Evolutionary conservation across 192 early-diverging fungal genomes (phyloP).

Genomic region (Gamsiella multidivaricata): DNA sequence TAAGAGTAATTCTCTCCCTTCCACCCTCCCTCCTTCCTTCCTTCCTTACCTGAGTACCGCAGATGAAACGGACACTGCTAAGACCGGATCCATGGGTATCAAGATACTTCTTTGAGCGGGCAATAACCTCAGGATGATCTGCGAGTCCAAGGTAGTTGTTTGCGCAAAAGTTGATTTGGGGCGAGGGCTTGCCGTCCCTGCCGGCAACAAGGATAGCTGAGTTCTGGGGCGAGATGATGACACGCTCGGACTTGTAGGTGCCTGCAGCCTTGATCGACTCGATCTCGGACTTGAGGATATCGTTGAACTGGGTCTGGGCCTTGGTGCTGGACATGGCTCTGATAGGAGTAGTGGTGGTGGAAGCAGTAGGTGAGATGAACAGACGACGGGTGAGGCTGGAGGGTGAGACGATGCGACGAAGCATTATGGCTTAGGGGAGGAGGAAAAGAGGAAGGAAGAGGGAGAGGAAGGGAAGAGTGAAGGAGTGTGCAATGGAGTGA

Average conservation of each 20-base stretch:
- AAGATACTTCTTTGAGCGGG: constrained; percentile 62
- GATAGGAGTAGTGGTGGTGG: background rate
- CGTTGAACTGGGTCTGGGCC: constrained; percentile 35
- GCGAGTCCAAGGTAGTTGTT: constrained; percentile 79
- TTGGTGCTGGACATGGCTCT: constrained; percentile 43
- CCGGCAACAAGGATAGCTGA: constrained; percentile 62
- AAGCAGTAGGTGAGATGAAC: constrained; percentile 9
- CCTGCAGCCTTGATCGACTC: constrained; percentile 67
- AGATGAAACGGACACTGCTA: constrained; percentile 78
- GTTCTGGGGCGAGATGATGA: constrained; percentile 69
- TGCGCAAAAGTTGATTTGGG: constrained; percentile 73
- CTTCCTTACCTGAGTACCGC: constrained; percentile 68
- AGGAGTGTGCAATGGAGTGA: background rate
- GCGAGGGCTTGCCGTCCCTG: constrained; percentile 25
- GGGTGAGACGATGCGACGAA: constrained; percentile 23
- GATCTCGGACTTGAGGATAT: constrained; percentile 55
- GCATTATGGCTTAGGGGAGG: constrained; percentile 7
- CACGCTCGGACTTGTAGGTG: constrained; percentile 75
- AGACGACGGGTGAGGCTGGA: constrained; percentile 26
- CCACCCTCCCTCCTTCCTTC: background rate
- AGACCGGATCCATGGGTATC: constrained; percentile 71
- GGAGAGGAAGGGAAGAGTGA: background rate
- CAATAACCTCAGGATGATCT: constrained; percentile 65
- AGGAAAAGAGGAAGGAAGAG: background rate
- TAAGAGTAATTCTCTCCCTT: no score